Evolutionary conservation across 1,284 basidiomycete species (phyloP), one percentile per base, ranked within the genome.

Genomic region (Tranzscheliella williamsii): DNA sequence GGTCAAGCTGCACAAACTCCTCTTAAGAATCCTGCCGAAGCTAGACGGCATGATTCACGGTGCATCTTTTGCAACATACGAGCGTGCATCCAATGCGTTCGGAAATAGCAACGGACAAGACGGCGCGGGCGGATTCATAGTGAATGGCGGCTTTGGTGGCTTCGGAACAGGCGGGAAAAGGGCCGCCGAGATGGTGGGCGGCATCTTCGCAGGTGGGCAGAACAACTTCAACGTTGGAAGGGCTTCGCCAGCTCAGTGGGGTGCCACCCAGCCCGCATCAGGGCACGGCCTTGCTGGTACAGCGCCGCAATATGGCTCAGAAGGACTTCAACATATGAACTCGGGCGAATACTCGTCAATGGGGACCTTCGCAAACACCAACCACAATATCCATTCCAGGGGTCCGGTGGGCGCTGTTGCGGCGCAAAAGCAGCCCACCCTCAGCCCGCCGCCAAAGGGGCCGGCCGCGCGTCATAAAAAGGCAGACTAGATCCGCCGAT

Each of bases 171-270:
- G 52, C 2, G 50, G 64, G 8, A 54, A 62, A 18, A 47, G 54
- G 13, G 64, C 64, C 4, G 64, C 64, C 18, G 54, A 63, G 20
- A 48, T 67, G 54, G 64, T 67, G 29, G 64, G 54, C 30, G 64
- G 58, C 8, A 58, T 62, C 26, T 67, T 60, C 23, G n/a, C n/a
- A n/a, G 35, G 35, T 16, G 35, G 18, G 17, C 9, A 13, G 16
- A 21, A 18, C 22, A 18, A 9, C 35, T 22, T 9, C 35, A 24
- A 13, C 22, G 21, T 16, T 5, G 35, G 35, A 7, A 9, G 35
- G 12, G 17, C 35, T 9, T 37, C 35, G 11, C 35, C 35, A 7
- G 35, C 22, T 6, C 6, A 24, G 11, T 37, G 35, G 35, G 9
- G 18, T 22, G 20, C 35, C 9, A 37, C 6, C 22, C 35, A 23